phyloP scores from a whole-genome alignment of 208 protist genomes.

The Crithidia sp. region DNA sequence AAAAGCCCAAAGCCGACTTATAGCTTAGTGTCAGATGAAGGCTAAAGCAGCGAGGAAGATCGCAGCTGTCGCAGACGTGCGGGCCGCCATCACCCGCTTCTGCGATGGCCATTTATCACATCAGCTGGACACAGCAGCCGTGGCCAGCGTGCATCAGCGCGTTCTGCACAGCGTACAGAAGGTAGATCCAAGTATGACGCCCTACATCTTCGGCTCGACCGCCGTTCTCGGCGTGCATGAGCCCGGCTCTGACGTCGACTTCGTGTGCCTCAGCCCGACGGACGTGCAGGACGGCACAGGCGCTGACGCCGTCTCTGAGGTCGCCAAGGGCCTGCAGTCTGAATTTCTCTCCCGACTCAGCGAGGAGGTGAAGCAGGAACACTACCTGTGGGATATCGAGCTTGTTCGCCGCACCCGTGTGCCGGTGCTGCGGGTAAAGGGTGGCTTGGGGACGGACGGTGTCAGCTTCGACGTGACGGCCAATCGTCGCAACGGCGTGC shows the following conservation, averaged over 20 bases:
- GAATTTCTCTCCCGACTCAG: conserved; percentile 58
- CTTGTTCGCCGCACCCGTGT: conserved; percentile 86
- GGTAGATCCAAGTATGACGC: conserved; percentile 57
- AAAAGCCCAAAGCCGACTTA: too few species aligned
- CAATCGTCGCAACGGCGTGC: conserved; percentile 82
- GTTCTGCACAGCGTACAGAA: conserved; percentile 43
- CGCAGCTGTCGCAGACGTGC: conserved; percentile 15
- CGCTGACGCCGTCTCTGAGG: conserved; percentile 65
- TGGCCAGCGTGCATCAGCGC: conserved; percentile 48
- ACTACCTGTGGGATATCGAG: conserved; percentile 64
- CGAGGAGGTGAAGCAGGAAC: conserved; percentile 28
- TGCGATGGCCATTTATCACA: conserved; percentile 23
- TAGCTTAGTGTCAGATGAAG: conserved; percentile 9
- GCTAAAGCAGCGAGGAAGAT: neutral
- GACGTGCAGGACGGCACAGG: conserved; percentile 53
- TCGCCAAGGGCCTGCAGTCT: conserved; percentile 67
- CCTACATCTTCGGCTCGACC: conserved; percentile 87
- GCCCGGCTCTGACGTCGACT: conserved; percentile 76
- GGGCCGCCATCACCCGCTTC: conserved; percentile 27
- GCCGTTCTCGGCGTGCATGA: conserved; percentile 77
- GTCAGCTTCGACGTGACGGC: conserved; percentile 86
- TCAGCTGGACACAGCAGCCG: conserved; percentile 45
- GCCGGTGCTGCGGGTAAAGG: conserved; percentile 76
- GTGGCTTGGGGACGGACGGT: conserved; percentile 6
- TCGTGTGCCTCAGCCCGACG: conserved; percentile 60